Conservation (phyloP, 805 yeast species). For the Ogataea naganishii region DNA sequence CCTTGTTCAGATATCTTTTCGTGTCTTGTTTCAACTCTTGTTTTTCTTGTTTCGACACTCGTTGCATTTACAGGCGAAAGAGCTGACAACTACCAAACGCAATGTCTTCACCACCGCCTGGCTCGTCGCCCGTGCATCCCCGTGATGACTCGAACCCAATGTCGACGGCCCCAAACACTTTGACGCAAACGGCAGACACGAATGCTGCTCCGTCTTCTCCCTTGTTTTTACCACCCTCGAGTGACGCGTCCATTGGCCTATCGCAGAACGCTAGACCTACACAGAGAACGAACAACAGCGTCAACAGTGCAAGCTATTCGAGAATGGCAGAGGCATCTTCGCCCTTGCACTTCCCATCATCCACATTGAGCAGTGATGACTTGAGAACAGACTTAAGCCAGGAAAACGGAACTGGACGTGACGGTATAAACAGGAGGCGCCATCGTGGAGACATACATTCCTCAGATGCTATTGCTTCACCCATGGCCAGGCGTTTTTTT, state of each 20-base stretch:
- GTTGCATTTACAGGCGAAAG: not conserved
- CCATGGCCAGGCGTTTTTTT: slow-evolving; percentile 54
- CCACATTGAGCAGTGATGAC: slow-evolving; percentile 33
- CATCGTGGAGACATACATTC: slow-evolving; percentile 73
- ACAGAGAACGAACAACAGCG: slow-evolving; percentile 5
- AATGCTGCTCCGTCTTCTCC: slow-evolving; percentile 46
- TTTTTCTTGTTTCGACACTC: not conserved
- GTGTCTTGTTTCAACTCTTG: too few relatives aligned
- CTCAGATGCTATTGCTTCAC: slow-evolving; percentile 60
- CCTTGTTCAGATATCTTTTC: too few relatives aligned
- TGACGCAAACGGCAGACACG: slow-evolving; percentile 22
- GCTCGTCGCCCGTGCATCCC: slow-evolving; percentile 18
- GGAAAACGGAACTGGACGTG: slow-evolving; percentile 33
- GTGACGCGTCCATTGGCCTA: slow-evolving; percentile 17
- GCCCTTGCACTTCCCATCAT: slow-evolving; percentile 42
- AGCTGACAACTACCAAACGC: not conserved
- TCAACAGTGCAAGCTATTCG: slow-evolving; percentile 9
- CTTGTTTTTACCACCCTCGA: slow-evolving; percentile 41
- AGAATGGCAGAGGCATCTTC: slow-evolving; percentile 31
- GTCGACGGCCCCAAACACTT: slow-evolving; percentile 30
- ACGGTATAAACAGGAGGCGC: slow-evolving; percentile 35
- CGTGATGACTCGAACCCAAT: slow-evolving; percentile 11
- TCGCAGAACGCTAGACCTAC: slow-evolving; percentile 2
- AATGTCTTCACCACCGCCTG: slow-evolving; percentile 21
- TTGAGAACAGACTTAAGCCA: slow-evolving; percentile 18